These are phyloP conservation scores for Colletotrichum gloeosporioides DNA, from an alignment of 2,329 filamentous ascomycete species.

Conservation along the genomic window DNA sequence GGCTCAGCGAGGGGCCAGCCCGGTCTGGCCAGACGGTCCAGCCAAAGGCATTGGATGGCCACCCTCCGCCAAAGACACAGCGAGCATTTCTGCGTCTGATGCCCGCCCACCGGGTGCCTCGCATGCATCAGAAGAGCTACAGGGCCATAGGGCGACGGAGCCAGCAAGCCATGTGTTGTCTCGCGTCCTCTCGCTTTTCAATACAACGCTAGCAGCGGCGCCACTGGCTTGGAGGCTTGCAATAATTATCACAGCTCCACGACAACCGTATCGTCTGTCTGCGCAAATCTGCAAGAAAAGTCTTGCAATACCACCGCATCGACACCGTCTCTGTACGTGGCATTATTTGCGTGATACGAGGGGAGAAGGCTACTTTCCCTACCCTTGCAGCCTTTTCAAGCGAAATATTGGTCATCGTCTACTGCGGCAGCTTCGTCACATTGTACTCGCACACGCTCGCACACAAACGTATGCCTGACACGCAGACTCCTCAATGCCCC, in stretches of 20 bases:
- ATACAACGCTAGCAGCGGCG: constrained; percentile 9
- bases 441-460: not conserved
- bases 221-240: constrained; percentile 10
- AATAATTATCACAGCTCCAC: not conserved
- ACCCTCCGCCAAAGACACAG: not conserved
- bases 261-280: not conserved
- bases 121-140: not conserved
- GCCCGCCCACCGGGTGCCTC: not conserved
- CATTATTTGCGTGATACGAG: not conserved
- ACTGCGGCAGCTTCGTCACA: not conserved
- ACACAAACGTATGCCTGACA: not conserved
- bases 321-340: not conserved
- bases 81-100: not conserved
- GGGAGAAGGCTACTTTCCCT: not conserved
- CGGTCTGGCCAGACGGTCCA: not conserved
- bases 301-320: not conserved
- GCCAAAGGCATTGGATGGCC: not conserved
- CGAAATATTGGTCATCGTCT: not conserved
- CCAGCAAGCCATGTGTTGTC: constrained; percentile 1
- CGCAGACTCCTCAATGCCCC: not conserved
- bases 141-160: not conserved
- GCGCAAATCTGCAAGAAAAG: not conserved
- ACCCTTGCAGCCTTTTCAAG: constrained; percentile 1
- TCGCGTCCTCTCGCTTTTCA: constrained; percentile 9
- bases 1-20: not conserved